phyloP scores from a whole-genome alignment of 2,329 filamentous ascomycete species.

The Aspergillus brunneoviolaceus region DNA sequence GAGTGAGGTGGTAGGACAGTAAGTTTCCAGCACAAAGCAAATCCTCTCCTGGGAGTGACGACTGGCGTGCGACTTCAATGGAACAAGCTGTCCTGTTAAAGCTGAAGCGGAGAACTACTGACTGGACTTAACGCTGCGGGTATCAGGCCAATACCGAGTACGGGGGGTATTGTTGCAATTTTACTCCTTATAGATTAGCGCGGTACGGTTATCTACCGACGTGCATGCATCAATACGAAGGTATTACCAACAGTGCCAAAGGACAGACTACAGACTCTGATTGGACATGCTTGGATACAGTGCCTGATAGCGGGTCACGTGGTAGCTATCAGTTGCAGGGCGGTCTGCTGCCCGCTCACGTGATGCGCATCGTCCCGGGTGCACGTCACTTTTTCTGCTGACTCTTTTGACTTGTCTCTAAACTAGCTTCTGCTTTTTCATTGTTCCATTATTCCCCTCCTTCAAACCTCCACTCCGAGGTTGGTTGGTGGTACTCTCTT shows the following conservation, averaged over 20 bases:
- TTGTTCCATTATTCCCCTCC: not conserved
- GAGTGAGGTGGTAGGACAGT: not conserved
- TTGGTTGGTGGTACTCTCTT: not conserved
- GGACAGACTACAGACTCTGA: conserved; percentile 34
- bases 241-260: conserved; percentile 26
- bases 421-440: not conserved
- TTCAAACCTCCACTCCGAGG: not conserved
- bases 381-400: conserved; percentile 35
- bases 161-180: not conserved
- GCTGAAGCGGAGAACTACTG: conserved; percentile 6
- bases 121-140: not conserved
- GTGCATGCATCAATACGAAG: conserved; percentile 17
- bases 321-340: conserved; percentile 1
- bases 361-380: conserved; percentile 21
- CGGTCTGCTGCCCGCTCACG: conserved; percentile 14
- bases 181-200: not conserved
- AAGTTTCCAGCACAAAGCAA: not conserved
- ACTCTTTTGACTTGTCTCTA: not conserved
- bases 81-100: conserved; percentile 18
- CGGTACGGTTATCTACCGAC: not conserved
- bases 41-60: conserved; percentile 4
- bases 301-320: conserved; percentile 19
- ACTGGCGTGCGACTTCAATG: conserved; percentile 9
- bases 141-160: not conserved
- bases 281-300: conserved; percentile 20